Base-by-base conservation (phyloP, 2,329 filamentous ascomycete species). In the Bipolaris sorokiniana region DNA sequence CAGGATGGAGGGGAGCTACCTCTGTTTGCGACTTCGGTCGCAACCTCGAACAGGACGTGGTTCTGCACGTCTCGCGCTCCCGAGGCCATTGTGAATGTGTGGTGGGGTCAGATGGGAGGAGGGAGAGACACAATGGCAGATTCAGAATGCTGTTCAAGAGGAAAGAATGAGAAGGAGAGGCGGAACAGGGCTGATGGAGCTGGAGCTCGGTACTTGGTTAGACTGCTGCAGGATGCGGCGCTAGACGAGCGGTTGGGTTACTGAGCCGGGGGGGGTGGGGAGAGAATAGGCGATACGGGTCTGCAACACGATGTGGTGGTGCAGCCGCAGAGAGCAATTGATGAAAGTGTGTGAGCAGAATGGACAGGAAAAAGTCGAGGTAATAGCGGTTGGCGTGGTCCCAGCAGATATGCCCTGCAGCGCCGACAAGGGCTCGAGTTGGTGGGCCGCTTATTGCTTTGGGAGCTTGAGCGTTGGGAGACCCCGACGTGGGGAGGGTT, bases 21-120 rank as follows among this genome's bases (percentile, higher is more conserved):
- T 85, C 95, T 88, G 83, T 98, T 96, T 61, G 95, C 95, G 69
- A 98, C 95, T 78, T 99, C 95, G 20, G 95, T 98, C 59, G 95
- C 92, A 71, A 98, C 84, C 81, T 99, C 95, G 76, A 99, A 99
- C 68, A 99, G 90, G 73, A 96, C 84, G 80, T 98, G 95, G 79
- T 96, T 95, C 81, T 90, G 92, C 72, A 98, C 91, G 80, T 98
- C 93, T 72, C 87, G 66, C 47, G 58, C 46, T 16, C 54, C 42
- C 7, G 64, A 53, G 36, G 69, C 66, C 74, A 75, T 75, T 62
- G 66, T 64, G 26, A 28, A 28, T 28, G 62, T 20, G 44, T 46
- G 54, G 50, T 54, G 44, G 38, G 36, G 22, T 50, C 33, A 41
- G 38, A 33, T 48, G 51, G 44, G 40, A 38, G 33, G 37, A 48